phyloP scores from a whole-genome alignment of 2,329 filamentous ascomycete genomes.

The Bertia moriformis region DNA sequence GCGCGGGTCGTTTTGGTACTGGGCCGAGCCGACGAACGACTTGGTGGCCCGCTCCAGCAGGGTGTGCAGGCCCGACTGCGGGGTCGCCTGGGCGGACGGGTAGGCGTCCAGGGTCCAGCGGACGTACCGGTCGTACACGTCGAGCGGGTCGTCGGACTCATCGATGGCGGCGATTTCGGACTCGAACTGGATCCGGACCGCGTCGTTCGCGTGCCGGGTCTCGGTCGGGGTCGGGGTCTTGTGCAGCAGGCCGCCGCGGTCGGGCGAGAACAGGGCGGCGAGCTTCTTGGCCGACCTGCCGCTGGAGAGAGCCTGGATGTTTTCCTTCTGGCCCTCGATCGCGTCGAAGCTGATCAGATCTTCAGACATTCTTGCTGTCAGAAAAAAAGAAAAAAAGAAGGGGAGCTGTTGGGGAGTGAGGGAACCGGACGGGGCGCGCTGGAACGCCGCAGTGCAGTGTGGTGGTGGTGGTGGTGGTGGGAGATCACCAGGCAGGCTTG shows the following conservation, averaged over 20 bases:
- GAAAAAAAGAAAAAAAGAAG: no score
- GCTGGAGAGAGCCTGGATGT: slow-evolving; percentile 34
- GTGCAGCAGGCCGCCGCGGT: slow-evolving; percentile 40
- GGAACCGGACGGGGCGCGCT: no score
- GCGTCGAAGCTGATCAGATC: slow-evolving; percentile 33
- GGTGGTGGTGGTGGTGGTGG: no score
- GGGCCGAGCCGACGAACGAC: slow-evolving; percentile 65
- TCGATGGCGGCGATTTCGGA: slow-evolving; percentile 62
- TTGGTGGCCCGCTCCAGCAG: slow-evolving; percentile 88
- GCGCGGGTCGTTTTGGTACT: slow-evolving; percentile 89
- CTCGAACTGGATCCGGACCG: slow-evolving; percentile 71
- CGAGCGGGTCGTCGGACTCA: slow-evolving; percentile 87
- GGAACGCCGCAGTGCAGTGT: no score
- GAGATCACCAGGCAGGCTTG: no score
- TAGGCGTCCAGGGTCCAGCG: slow-evolving; percentile 95
- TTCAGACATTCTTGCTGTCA: no score
- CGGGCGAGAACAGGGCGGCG: slow-evolving; percentile 64
- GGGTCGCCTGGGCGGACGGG: slow-evolving; percentile 80
- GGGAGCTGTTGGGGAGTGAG: no score
- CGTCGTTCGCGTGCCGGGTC: slow-evolving; percentile 64
- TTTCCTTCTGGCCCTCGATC: slow-evolving; percentile 57
- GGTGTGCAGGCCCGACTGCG: slow-evolving; percentile 76
- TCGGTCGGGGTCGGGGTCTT: slow-evolving; percentile 56
- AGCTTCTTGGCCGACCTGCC: slow-evolving; percentile 76
- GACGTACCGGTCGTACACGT: slow-evolving; percentile 90